Base-by-base conservation (phyloP, 2,329 filamentous ascomycete genomes). In the Penicillium palitans region DNA sequence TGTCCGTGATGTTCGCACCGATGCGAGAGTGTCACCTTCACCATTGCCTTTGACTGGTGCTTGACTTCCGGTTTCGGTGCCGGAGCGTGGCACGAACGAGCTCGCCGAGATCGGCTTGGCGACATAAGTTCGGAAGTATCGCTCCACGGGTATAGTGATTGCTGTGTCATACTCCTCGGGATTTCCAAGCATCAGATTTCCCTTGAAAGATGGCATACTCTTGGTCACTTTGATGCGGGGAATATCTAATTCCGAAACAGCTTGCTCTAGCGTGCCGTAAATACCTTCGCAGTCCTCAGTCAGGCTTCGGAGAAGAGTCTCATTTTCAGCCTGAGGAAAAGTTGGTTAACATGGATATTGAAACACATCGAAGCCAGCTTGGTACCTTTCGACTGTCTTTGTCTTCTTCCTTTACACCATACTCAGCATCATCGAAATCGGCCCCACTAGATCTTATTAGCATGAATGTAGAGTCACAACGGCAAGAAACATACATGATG, bases 371-470 rank as follows among this genome's bases (percentile, higher is more conserved):
- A 6, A 51, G 7, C 33, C 4, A 17, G 35, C 12, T 24, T 15
- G 53, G 41, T 69, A 88, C 87, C 81, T 98, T 98, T 52, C 75
- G 72, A 0, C 73, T 64, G 19, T 87, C 78, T 72, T 99, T 99
- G 63, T 90, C 85, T 73, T 97, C 92, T 76, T 98, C 93, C 73
- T 96, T 96, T 71, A 91, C 90, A 42, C 93, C 93, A 70, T 89
- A 96, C 2, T 96, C 92, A 1, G 85, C 72, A 72, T 97, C 92
- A 71, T 99, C 92, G 74, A 99, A 98, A 72, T 99, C 95, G 19
- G 96, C 85, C 15, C 95, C 95, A 54, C 89, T 93, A 58, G 4
- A 44, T 24, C 31, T 33, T 24, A 58, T 74, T 72, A 77, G 72
- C 47, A 45, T 40, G 39, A 7, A 24, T 15, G 24, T 17, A 45